Evolutionary conservation across 495 filamentous ascomycete species (phyloP).

Genomic region (Zalerion maritima): DNA sequence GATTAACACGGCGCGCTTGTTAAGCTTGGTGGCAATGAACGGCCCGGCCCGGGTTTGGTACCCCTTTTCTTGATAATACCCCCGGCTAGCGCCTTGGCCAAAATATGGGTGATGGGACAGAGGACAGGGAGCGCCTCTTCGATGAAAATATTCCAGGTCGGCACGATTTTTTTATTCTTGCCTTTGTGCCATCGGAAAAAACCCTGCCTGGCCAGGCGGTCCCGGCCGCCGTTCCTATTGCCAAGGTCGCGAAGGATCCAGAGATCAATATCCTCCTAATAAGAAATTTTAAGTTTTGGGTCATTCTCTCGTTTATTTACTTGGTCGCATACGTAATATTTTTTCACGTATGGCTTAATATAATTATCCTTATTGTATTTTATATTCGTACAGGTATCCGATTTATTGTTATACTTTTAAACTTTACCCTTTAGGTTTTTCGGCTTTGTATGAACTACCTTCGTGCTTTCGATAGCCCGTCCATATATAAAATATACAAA

Average conservation of each 20-base stretch:
- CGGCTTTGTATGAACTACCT: slow-evolving; percentile 8
- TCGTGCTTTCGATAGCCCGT: slow-evolving; percentile 8
- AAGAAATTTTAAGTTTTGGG: slow-evolving; percentile 7
- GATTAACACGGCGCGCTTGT: slow-evolving; percentile 7
- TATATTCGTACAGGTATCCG: slow-evolving; percentile 7
- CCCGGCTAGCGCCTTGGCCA: slow-evolving; percentile 7
- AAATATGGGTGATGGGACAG: slow-evolving; percentile 6
- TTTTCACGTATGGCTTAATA: slow-evolving; percentile 2
- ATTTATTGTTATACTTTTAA: slow-evolving; percentile 6
- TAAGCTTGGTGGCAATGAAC: slow-evolving; percentile 7
- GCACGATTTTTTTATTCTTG: slow-evolving; percentile 6
- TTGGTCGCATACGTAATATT: slow-evolving; percentile 4
- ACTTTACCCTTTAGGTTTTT: slow-evolving; percentile 3
- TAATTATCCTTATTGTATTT: slow-evolving; percentile 4
- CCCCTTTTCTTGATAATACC: slow-evolving; percentile 5
- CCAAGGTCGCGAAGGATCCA: slow-evolving; percentile 7
- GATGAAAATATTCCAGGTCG: slow-evolving; percentile 8
- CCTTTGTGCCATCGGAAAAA: slow-evolving; percentile 7
- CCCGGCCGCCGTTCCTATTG: slow-evolving; percentile 6
- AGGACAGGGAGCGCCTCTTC: slow-evolving; percentile 7
- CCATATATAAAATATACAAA: slow-evolving; percentile 8
- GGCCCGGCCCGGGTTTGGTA: slow-evolving; percentile 7
- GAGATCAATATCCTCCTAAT: slow-evolving; percentile 9
- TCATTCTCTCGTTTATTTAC: slow-evolving; percentile 2
- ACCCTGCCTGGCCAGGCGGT: slow-evolving; percentile 6